phyloP scores from a whole-genome alignment of 202 grass and related monocot species.

The Musa balbisiana region DNA sequence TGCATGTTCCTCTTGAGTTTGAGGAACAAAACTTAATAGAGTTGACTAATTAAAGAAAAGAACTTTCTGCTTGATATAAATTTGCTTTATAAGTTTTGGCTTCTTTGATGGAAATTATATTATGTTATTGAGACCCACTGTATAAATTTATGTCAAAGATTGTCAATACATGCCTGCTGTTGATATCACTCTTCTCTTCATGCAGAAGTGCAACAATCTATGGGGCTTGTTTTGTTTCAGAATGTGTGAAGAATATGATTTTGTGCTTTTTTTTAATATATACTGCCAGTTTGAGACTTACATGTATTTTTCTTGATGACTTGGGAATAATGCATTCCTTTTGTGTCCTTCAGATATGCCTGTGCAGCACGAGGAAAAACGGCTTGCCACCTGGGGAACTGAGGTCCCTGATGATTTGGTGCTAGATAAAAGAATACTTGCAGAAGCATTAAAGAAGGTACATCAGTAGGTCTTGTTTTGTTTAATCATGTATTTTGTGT shows the following conservation, averaged over 20 bases:
- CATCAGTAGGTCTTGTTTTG: background rate
- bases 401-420: constrained; percentile 85
- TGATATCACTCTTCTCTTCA: too few relatives aligned
- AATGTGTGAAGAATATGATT: background rate
- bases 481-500: background rate
- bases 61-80: background rate
- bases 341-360: constrained; percentile 42
- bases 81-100: background rate
- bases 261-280: background rate
- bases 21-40: background rate
- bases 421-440: constrained; percentile 67
- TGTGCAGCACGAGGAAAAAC: constrained; percentile 58
- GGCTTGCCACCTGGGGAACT: constrained; percentile 81
- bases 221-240: too few relatives aligned
- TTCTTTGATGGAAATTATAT: too few relatives aligned
- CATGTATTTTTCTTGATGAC: too few relatives aligned
- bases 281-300: too few relatives aligned
- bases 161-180: too few relatives aligned
- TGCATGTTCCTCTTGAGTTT: background rate
- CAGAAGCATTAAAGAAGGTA: constrained; percentile 90
- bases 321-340: background rate
- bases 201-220: too few relatives aligned
- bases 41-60: background rate
- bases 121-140: too few relatives aligned
- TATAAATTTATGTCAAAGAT: too few relatives aligned